These are phyloP conservation scores for Acanthamoeba royreba DNA, from an alignment of 208 protist species.

Conservation along the genomic window DNA sequence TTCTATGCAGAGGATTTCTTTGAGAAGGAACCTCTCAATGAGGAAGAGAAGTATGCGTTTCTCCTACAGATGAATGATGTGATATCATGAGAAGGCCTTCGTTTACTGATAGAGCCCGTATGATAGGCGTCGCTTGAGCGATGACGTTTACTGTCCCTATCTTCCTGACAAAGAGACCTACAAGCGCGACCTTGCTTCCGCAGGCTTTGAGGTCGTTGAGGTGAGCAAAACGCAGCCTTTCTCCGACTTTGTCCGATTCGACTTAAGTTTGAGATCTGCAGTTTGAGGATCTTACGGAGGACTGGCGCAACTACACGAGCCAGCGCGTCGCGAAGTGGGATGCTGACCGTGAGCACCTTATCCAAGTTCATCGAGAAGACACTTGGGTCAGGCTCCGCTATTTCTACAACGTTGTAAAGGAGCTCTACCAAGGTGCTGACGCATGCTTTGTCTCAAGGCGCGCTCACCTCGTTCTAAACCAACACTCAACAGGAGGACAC, in stretches of 20 bases:
- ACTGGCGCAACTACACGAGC: constrained; percentile 32
- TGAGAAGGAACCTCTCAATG: neutral
- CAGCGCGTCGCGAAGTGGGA: constrained; percentile 46
- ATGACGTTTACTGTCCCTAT: constrained; percentile 50
- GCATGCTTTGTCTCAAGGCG: neutral
- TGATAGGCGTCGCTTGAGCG: neutral
- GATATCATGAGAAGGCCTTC: neutral
- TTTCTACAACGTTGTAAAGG: constrained; percentile 45
- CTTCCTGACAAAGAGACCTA: neutral
- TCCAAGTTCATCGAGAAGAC: constrained; percentile 48
- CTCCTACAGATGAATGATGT: neutral
- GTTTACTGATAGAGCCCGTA: neutral
- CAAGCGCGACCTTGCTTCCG: neutral
- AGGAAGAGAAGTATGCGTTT: neutral
- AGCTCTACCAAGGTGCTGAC: constrained; percentile 49
- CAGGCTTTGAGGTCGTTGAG: constrained; percentile 43
- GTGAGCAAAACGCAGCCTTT: neutral
- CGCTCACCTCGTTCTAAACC: neutral
- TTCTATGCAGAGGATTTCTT: constrained; percentile 61
- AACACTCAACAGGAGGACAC: constrained; percentile 3
- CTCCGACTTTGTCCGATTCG: neutral
- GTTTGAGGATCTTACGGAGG: constrained; percentile 50
- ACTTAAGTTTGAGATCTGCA: neutral
- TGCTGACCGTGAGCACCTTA: neutral
- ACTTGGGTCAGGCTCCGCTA: constrained; percentile 40